Evolutionary conservation across 345 rosid species (phyloP).

Genomic region (Combretum micranthum): DNA sequence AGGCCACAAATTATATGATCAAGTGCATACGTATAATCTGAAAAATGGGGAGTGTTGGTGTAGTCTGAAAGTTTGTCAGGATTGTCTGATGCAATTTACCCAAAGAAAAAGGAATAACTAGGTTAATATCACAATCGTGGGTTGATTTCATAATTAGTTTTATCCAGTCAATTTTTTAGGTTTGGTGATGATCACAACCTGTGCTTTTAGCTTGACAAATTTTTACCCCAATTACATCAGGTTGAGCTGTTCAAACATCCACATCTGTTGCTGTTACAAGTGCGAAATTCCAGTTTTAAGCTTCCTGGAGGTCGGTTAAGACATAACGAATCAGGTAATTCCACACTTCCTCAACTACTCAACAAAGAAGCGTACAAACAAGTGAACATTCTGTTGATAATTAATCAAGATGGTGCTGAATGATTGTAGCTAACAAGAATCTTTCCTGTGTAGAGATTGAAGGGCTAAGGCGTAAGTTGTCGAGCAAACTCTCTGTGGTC

Average conservation of each 20-base stretch:
- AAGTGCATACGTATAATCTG: too few species aligned
- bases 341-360: conserved; percentile 9
- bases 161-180: too few species aligned
- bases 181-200: too few species aligned
- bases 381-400: too few species aligned
- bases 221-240: conserved; percentile 26
- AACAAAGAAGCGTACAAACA: neutral
- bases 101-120: too few species aligned
- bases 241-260: conserved; percentile 88
- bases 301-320: conserved; percentile 87
- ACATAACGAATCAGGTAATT: conserved; percentile 71
- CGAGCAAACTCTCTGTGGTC: conserved; percentile 47
- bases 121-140: too few species aligned
- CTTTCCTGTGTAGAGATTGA: conserved; percentile 37
- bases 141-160: too few species aligned
- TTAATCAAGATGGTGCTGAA: too few species aligned
- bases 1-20: too few species aligned
- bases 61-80: too few species aligned
- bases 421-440: neutral
- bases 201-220: neutral
- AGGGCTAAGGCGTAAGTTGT: conserved; percentile 73
- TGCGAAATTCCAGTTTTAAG: conserved; percentile 55
- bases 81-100: too few species aligned
- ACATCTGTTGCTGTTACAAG: conserved; percentile 68
- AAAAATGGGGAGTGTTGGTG: too few species aligned